Evolutionary conservation across 2,329 filamentous ascomycete genomes (phyloP).

Genomic region (Geosmithia putterillii): DNA sequence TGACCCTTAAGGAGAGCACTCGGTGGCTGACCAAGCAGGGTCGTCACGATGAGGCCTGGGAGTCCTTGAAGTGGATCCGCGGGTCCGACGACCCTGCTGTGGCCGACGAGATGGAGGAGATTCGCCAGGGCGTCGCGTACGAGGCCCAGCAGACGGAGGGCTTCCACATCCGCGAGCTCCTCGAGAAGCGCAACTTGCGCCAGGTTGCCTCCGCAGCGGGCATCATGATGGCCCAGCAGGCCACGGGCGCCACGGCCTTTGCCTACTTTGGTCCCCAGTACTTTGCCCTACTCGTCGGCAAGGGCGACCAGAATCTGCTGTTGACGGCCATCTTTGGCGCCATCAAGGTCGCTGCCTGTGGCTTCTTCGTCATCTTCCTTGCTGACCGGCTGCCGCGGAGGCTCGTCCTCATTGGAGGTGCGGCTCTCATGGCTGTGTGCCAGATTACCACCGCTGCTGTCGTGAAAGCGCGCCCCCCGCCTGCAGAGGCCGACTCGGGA

Average conservation of each 20-base stretch:
- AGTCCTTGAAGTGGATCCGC: slow-evolving; percentile 38
- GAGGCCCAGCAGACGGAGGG: slow-evolving; percentile 17
- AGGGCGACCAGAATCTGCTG: slow-evolving; percentile 3
- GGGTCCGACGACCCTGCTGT: slow-evolving; percentile 22
- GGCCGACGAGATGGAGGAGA: slow-evolving; percentile 31
- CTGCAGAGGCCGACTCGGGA: slow-evolving; percentile 8
- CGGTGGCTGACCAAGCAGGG: slow-evolving; percentile 35
- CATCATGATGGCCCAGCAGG: slow-evolving; percentile 5
- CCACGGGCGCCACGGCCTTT: slow-evolving; percentile 5
- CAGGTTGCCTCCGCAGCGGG: slow-evolving; percentile 4
- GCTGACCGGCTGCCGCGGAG: slow-evolving; percentile 3
- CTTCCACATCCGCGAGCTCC: slow-evolving; percentile 3
- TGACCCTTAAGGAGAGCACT: slow-evolving; percentile 34
- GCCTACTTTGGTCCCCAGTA: slow-evolving; percentile 6
- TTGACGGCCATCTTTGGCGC: slow-evolving; percentile 6
- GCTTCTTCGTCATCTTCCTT: slow-evolving; percentile 5
- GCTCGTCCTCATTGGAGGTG: slow-evolving; percentile 24
- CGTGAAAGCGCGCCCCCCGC: slow-evolving; percentile 23
- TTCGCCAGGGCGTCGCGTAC: background rate
- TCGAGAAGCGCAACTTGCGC: slow-evolving; percentile 3
- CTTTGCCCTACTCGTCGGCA: slow-evolving; percentile 5
- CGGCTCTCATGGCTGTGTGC: slow-evolving; percentile 28
- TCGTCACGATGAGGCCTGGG: slow-evolving; percentile 29
- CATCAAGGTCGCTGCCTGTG: slow-evolving; percentile 5
- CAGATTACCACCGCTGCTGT: slow-evolving; percentile 30